Percentiles rank a stretch among this genome's conserved stretches.
These are phyloP conservation scores for Parastagonospora nodorum DNA, from an alignment of 2,329 filamentous ascomycete species.

Conservation along the genomic window DNA sequence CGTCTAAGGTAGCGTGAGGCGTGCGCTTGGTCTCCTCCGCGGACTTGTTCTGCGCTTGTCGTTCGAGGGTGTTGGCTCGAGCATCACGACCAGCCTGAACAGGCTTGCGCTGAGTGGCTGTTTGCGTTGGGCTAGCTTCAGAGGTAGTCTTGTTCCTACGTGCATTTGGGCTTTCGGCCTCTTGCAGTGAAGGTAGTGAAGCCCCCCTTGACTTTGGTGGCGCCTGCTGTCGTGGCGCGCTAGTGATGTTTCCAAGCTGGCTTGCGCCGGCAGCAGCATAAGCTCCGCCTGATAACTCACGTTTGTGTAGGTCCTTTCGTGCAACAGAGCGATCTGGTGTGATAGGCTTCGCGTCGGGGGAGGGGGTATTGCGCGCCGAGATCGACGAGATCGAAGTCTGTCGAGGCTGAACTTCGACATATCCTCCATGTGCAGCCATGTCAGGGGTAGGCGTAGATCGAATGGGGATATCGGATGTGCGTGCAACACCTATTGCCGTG, in stretches of 20 bases:
- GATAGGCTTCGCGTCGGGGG: conserved; percentile 26
- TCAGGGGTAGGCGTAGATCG: conserved; percentile 33
- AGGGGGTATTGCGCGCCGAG: conserved; percentile 31
- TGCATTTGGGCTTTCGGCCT: conserved; percentile 24
- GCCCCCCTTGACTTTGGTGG: conserved; percentile 28
- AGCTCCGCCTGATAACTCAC: conserved; percentile 12
- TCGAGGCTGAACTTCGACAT: conserved; percentile 35
- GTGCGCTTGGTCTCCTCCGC: conserved; percentile 30
- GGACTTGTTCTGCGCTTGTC: conserved; percentile 25
- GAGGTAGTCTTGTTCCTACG: conserved; percentile 11
- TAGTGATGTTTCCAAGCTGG: conserved; percentile 10
- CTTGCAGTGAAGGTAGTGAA: conserved; percentile 36
- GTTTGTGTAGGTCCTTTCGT: conserved; percentile 25
- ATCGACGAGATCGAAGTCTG: conserved; percentile 26
- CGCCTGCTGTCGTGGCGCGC: conserved; percentile 24
- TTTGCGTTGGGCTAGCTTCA: conserved; percentile 14
- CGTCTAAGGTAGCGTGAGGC: conserved; percentile 18
- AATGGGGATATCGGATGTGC: conserved; percentile 48
- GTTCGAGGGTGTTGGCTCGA: conserved; percentile 20
- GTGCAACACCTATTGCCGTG: conserved; percentile 50
- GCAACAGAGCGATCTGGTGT: conserved; percentile 25
- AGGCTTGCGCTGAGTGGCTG: conserved; percentile 22
- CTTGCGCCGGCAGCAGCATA: conserved; percentile 6
- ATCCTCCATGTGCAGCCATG: conserved; percentile 26
- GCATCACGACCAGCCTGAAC: conserved; percentile 23